Base-by-base conservation (phyloP, 164 flowering plant genomes). In the Santalum album region DNA sequence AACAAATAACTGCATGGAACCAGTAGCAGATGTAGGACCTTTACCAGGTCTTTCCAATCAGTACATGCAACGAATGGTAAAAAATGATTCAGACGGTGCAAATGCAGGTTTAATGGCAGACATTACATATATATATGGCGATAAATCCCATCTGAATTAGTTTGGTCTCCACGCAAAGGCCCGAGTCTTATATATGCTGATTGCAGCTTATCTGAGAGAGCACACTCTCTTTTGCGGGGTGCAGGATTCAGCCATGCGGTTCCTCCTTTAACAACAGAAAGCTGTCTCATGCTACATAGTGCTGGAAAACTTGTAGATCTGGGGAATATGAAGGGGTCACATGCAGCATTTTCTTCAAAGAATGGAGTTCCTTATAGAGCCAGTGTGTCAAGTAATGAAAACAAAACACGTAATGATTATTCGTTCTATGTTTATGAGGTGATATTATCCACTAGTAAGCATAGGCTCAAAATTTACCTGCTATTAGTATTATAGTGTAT, bases 111-210 rank as follows among this genome's bases (percentile, higher is more conserved):
- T 83, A 55, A 69, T 63, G 53, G 56, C 56, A 54, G 73, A 68
- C n/a, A n/a, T n/a, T n/a, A 39, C 64, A 67, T 70, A 62, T 65
- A 60, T 72, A 70, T 73, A 72, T 69, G 50, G 56, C 72, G 53
- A 14, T 72, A 29, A 65, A 72, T 49, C 73, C 83, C 40, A 57
- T 84, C 24, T 79, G 95, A 89, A 66, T 66, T 84, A 52, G 90
- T 87, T 39, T 90, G 95, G 97, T 84, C 88, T 47, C 81, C 86
- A 25, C 73, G 54, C 32, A 71, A 66, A 42, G 88, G 95, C 59
- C 67, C 78, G 58, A 67, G 73, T 52, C 71, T 84, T 43, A 80
- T 72, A 69, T 79, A 72, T 65, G 66, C 86, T 45, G 82, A 75
- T 35, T 53, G 60, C n/a, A 71, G 79, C 67, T 57, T 71, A 36